Evolutionary conservation across 495 filamentous ascomycete species (phyloP).

Genomic region (Daldinia concentrica): DNA sequence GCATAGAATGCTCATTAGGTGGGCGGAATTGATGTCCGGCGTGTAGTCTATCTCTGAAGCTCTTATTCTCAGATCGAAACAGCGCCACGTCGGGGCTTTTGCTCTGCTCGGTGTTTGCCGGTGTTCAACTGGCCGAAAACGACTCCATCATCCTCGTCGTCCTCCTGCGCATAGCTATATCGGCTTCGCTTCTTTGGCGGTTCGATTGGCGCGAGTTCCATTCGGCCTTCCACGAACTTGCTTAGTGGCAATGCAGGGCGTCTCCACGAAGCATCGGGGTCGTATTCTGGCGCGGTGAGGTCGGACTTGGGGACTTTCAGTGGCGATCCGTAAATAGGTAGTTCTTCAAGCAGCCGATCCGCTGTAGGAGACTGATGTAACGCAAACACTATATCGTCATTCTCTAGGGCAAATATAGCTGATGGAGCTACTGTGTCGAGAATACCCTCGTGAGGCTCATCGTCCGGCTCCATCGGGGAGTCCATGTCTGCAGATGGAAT

Average conservation of each 20-base stretch:
- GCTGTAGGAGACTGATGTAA: conserved; percentile 78
- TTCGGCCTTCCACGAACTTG: conserved; percentile 84
- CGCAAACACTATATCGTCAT: conserved; percentile 82
- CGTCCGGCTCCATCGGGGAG: conserved; percentile 57
- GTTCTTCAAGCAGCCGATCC: conserved; percentile 83
- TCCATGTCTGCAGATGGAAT: conserved; percentile 67
- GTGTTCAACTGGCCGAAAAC: conserved; percentile 58
- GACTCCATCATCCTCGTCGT: conserved; percentile 66
- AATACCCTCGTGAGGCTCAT: conserved; percentile 55
- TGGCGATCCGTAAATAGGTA: conserved; percentile 80
- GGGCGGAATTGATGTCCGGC: conserved; percentile 93
- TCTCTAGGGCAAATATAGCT: conserved; percentile 81
- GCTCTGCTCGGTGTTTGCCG: conserved; percentile 58
- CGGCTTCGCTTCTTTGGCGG: conserved; percentile 80
- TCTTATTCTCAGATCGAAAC: conserved; percentile 89
- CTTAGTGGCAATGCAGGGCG: conserved; percentile 82
- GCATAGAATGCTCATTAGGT: conserved; percentile 90
- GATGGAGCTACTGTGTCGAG: conserved; percentile 68
- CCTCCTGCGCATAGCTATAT: conserved; percentile 77
- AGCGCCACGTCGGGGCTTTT: conserved; percentile 83
- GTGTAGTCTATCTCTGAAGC: conserved; percentile 87
- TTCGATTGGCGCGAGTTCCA: conserved; percentile 71
- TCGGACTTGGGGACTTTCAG: conserved; percentile 65
- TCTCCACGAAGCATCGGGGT: conserved; percentile 76
- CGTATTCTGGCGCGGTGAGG: conserved; percentile 62